Percentiles rank a stretch among this genome's conserved stretches.
Conservation (phyloP, 2,329 filamentous ascomycete genomes). For the Fusarium verrucosum region DNA sequence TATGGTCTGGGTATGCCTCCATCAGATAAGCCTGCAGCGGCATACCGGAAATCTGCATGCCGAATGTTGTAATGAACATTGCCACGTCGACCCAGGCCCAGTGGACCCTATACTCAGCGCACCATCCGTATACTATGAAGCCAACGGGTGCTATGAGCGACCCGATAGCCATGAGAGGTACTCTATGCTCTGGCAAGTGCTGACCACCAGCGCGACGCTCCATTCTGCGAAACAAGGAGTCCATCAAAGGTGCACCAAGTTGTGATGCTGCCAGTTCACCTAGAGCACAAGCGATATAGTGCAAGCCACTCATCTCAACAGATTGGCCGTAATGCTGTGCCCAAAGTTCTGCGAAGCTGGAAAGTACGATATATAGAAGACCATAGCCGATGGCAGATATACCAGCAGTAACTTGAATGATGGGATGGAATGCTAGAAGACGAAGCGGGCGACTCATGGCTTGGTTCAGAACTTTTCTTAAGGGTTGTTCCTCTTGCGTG, state of each 20-base stretch:
- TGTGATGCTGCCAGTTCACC: constrained; percentile 69
- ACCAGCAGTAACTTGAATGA: constrained; percentile 64
- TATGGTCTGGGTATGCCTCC: constrained; percentile 58
- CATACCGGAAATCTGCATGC: constrained; percentile 47
- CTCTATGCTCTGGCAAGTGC: constrained; percentile 39
- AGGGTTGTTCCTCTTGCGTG: constrained; percentile 45
- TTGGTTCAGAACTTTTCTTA: constrained; percentile 36
- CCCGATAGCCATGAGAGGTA: constrained; percentile 47
- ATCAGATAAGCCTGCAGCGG: constrained; percentile 53
- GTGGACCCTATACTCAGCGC: constrained; percentile 48
- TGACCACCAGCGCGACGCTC: constrained; percentile 27
- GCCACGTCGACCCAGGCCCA: constrained; percentile 54
- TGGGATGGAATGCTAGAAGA: constrained; percentile 66
- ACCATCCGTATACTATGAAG: constrained; percentile 57
- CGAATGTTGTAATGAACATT: constrained; percentile 47
- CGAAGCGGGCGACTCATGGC: constrained; percentile 64
- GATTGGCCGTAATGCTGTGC: constrained; percentile 62
- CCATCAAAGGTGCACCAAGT: constrained; percentile 56
- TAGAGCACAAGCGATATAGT: constrained; percentile 70
- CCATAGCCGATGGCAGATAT: constrained; percentile 70
- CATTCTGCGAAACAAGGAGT: constrained; percentile 47
- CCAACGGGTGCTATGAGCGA: constrained; percentile 55
- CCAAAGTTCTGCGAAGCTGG: constrained; percentile 70
- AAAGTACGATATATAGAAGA: constrained; percentile 70
- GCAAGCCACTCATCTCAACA: constrained; percentile 67